Conservation (phyloP, 345 rosid genomes). For the Populus alba region DNA sequence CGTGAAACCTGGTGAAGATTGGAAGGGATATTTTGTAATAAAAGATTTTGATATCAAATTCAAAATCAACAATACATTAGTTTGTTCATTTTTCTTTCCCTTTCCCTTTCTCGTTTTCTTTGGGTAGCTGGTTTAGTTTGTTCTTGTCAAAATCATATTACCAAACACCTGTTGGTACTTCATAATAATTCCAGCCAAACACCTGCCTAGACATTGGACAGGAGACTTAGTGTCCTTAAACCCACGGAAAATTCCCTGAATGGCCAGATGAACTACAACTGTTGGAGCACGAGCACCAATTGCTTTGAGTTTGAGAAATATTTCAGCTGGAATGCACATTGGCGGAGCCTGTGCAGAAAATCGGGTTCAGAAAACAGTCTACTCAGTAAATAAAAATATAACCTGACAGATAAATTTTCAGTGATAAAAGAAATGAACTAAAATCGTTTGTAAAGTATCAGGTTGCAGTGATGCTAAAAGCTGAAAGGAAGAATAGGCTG, state of each 20-base stretch:
- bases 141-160: neutral
- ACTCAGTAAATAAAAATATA: conserved; percentile 3
- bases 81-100: neutral
- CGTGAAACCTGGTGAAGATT: conserved; percentile 54
- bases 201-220: conserved; percentile 75
- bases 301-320: conserved; percentile 71
- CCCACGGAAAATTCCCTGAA: conserved; percentile 96
- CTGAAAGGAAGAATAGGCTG: neutral
- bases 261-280: conserved; percentile 74
- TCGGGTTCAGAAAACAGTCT: conserved; percentile 12
- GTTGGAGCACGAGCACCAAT: conserved; percentile 79
- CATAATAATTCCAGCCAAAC: conserved; percentile 3
- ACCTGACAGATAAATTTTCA: neutral
- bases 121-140: neutral
- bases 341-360: conserved; percentile 57
- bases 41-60: neutral
- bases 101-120: neutral
- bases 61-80: neutral
- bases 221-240: conserved; percentile 94
- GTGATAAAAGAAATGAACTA: too few species aligned
- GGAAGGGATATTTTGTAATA: conserved; percentile 90
- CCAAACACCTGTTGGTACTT: neutral
- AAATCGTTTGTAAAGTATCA: neutral
- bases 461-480: neutral
- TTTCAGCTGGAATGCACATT: conserved; percentile 65